Conservation (phyloP, 129 eudicot genomes). For the Cynara cardunculus region DNA sequence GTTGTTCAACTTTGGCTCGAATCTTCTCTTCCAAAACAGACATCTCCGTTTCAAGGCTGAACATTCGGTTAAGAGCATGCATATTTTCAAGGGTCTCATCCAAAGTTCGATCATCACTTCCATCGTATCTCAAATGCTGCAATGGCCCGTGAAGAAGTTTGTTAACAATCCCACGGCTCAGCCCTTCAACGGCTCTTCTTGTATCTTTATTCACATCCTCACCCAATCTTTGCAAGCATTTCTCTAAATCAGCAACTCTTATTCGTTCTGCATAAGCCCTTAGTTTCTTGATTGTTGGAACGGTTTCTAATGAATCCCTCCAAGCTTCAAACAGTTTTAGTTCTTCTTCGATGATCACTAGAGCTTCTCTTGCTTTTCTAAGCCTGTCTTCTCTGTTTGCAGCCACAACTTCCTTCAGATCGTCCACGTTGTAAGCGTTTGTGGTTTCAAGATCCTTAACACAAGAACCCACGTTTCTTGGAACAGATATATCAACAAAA, state of each 20-base stretch:
- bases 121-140: conserved; percentile 88
- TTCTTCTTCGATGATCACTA: conserved; percentile 61
- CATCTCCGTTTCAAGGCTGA: conserved; percentile 71
- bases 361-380: conserved; percentile 82
- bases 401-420: conserved; percentile 91
- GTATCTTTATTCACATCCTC: conserved; percentile 60
- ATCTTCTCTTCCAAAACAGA: conserved; percentile 80
- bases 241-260: conserved; percentile 68
- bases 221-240: conserved; percentile 76
- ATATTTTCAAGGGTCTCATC: conserved; percentile 83
- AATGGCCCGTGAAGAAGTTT: conserved; percentile 84
- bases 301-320: conserved; percentile 91
- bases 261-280: conserved; percentile 84
- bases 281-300: conserved; percentile 85
- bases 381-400: conserved; percentile 81
- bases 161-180: conserved; percentile 80
- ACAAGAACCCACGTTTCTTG: conserved; percentile 85
- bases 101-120: conserved; percentile 73
- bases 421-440: conserved; percentile 79
- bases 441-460: conserved; percentile 62
- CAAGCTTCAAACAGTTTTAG: conserved; percentile 64
- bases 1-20: conserved; percentile 86
- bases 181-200: conserved; percentile 65
- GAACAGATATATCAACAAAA: conserved; percentile 83
- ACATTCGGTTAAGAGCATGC: conserved; percentile 92